Conservation (phyloP, 495 filamentous ascomycete species). For the Penicillium lividum region DNA sequence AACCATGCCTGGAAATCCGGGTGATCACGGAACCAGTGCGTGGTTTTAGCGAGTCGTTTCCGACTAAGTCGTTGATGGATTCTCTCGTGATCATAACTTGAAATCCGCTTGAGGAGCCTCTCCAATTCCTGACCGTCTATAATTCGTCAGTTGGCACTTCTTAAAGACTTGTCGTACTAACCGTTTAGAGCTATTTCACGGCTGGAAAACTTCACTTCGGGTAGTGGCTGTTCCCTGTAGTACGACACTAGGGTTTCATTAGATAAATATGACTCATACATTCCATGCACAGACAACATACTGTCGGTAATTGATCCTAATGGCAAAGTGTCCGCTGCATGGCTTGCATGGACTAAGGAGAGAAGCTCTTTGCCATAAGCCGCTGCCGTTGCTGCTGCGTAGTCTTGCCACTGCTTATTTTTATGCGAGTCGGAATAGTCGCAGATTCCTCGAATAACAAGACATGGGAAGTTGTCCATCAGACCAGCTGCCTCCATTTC, state of each 20-base stretch:
- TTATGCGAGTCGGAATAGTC: constrained; percentile 42
- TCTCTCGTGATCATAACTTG: constrained; percentile 26
- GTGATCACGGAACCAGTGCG: constrained; percentile 25
- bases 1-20: constrained; percentile 24
- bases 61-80: constrained; percentile 19
- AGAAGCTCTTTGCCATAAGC: constrained; percentile 34
- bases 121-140: background rate
- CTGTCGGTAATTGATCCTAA: background rate
- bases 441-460: constrained; percentile 38
- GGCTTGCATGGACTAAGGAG: constrained; percentile 7
- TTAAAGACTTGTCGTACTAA: background rate
- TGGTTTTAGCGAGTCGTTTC: constrained; percentile 22
- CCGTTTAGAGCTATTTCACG: background rate
- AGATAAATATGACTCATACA: background rate
- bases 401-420: constrained; percentile 38
- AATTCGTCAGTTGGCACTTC: background rate
- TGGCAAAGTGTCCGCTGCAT: background rate
- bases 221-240: background rate
- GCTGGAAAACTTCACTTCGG: background rate
- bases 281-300: background rate
- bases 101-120: constrained; percentile 9
- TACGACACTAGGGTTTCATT: background rate
- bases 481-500: constrained; percentile 13
- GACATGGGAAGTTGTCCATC: constrained; percentile 28
- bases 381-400: constrained; percentile 34